phyloP scores from a whole-genome alignment of 2,329 filamentous ascomycete genomes.

The Biscogniauxia marginata region DNA sequence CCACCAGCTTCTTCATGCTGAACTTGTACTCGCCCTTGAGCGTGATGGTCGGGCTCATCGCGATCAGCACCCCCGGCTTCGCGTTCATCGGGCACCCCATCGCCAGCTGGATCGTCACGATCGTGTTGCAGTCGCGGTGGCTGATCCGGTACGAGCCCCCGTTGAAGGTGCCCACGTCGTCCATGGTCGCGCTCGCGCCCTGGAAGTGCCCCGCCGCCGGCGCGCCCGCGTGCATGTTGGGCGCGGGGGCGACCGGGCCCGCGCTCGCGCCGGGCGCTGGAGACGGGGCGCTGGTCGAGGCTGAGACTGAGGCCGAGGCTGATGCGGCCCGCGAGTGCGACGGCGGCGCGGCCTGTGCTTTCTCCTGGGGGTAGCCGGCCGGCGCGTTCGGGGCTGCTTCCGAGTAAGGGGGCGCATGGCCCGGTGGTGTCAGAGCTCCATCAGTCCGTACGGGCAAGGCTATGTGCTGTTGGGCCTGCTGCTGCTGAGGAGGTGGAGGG shows the following conservation, averaged over 20 bases:
- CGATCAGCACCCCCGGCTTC: slow-evolving; percentile 88
- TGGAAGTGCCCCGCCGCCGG: slow-evolving; percentile 56
- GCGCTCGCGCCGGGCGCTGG: too few relatives aligned
- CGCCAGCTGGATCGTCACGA: slow-evolving; percentile 85
- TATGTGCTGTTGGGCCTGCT: slow-evolving; percentile 33
- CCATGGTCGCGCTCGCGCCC: slow-evolving; percentile 62
- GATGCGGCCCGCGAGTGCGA: neutral
- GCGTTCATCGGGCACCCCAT: slow-evolving; percentile 80
- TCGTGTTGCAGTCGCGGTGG: slow-evolving; percentile 86
- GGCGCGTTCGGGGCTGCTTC: slow-evolving; percentile 22
- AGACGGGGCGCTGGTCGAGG: slow-evolving; percentile 17
- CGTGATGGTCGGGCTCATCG: slow-evolving; percentile 86
- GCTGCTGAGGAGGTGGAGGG: slow-evolving; percentile 33
- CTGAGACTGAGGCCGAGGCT: slow-evolving; percentile 14
- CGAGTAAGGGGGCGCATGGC: slow-evolving; percentile 25
- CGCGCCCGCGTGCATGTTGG: slow-evolving; percentile 38
- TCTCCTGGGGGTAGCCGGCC: slow-evolving; percentile 34
- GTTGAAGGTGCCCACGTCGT: slow-evolving; percentile 96
- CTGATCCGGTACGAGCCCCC: slow-evolving; percentile 92
- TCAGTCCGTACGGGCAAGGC: slow-evolving; percentile 37
- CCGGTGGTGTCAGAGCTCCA: slow-evolving; percentile 32
- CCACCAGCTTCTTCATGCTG: slow-evolving; percentile 85
- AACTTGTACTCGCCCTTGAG: slow-evolving; percentile 84
- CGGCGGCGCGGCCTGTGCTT: slow-evolving; percentile 17
- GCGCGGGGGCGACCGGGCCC: too few relatives aligned